phyloP scores from a whole-genome alignment of 2,329 filamentous ascomycete species.

The Lachnellula suecica region DNA sequence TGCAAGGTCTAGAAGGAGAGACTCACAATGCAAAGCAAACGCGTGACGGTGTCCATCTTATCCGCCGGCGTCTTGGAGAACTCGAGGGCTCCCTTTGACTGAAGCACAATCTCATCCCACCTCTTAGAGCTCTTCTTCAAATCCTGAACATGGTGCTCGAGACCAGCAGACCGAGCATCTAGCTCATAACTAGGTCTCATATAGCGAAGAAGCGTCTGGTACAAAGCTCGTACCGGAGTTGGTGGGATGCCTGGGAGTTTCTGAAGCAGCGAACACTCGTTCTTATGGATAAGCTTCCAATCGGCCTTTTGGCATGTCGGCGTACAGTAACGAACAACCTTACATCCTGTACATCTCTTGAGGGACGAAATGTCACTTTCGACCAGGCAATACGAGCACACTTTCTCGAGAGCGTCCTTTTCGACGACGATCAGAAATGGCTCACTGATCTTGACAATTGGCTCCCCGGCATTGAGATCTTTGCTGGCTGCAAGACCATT shows the following conservation, averaged over 20 bases:
- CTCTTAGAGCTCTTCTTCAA: slow-evolving; percentile 36
- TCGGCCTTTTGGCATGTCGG: slow-evolving; percentile 51
- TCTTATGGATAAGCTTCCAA: slow-evolving; percentile 52
- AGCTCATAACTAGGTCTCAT: slow-evolving; percentile 23
- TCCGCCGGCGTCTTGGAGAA: slow-evolving; percentile 42
- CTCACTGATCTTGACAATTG: slow-evolving; percentile 20
- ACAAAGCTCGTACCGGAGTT: slow-evolving; percentile 53
- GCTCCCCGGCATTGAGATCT: slow-evolving; percentile 17
- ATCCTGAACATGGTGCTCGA: slow-evolving; percentile 47
- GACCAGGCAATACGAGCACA: slow-evolving; percentile 28
- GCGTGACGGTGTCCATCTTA: slow-evolving; percentile 40
- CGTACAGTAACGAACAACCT: slow-evolving; percentile 53
- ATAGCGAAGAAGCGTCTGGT: slow-evolving; percentile 48
- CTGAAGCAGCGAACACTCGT: slow-evolving; percentile 50
- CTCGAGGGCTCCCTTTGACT: slow-evolving; percentile 49
- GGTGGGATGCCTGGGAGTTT: slow-evolving; percentile 44
- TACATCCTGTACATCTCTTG: slow-evolving; percentile 51
- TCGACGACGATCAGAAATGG: slow-evolving; percentile 29
- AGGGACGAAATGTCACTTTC: slow-evolving; percentile 11
- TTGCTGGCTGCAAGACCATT: slow-evolving; percentile 24
- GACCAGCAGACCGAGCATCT: slow-evolving; percentile 32
- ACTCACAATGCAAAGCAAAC: slow-evolving; percentile 54
- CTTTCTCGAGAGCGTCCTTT: slow-evolving; percentile 24
- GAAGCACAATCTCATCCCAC: slow-evolving; percentile 45
- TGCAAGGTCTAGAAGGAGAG: not conserved